Evolutionary conservation across 2,329 filamentous ascomycete genomes (phyloP), one percentile per base, ranked within the genome.

Genomic region (Cyphellophora europaea): DNA sequence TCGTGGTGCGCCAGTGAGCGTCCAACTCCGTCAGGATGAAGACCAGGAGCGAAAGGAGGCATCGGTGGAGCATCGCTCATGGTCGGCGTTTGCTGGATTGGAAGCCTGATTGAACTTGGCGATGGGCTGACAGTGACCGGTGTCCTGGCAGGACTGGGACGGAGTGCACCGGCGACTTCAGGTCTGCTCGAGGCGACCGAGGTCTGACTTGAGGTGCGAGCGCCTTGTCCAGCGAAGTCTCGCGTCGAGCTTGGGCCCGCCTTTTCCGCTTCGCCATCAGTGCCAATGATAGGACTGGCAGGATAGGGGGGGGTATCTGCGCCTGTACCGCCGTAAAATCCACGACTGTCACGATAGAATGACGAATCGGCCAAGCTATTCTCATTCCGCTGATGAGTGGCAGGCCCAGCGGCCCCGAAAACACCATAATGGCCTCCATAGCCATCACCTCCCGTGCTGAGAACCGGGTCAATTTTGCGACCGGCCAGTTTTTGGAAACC

Each of bases 401-500:
- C 42, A n/a, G n/a, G n/a, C n/a, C n/a, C n/a, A 8, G 35, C 33
- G 18, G 35, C 36, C 16, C 32, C 38, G 21, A 51, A 47, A 13
- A 44, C 47, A 13, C 48, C 44, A 37, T 47, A 50, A 19, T 49
- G 46, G 10, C 48, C 48, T 17, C 62, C 62, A 43, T 60, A 67
- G 2, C 62, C 63, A 42, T 67, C 63, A 17, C 64, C 64, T 8
- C 63, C 63, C 15, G 60, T 58, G 12, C 56, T 55, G n/a, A 67
- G 51, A 3, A 66, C 64, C 3, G 65, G 60, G 11, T 58, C 54
- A 12, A 69, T 59, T 37, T 69, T 69, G 17, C 65, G 54, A 8
- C 65, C 65, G 5, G 63, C 62, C 15, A 69, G 57, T 43, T 65
- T 66, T 40, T 67, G 64, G 42, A 69, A 69, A 3, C 65, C 65